These are phyloP conservation scores for Colletotrichum incanum DNA, from an alignment of 2,329 filamentous ascomycete genomes.

Conservation along the genomic window DNA sequence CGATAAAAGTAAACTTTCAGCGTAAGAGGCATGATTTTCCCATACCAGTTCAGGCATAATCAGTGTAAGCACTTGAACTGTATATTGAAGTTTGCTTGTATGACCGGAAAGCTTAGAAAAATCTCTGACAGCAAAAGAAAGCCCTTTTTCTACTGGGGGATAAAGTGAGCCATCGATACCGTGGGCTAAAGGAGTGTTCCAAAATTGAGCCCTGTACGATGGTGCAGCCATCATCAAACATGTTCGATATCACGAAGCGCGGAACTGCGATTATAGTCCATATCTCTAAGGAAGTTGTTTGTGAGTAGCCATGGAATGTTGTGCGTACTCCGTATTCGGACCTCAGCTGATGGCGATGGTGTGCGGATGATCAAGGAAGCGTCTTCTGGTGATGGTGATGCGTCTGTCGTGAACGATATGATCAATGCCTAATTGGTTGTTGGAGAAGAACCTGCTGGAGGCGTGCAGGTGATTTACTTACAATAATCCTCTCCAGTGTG, in stretches of 20 bases:
- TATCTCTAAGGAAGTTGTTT: conserved; percentile 3
- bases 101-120: not conserved
- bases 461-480: not conserved
- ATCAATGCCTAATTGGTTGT: not conserved
- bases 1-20: not conserved
- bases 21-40: not conserved
- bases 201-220: not conserved
- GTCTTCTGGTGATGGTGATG: not conserved
- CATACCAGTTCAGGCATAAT: not conserved
- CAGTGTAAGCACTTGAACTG: not conserved
- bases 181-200: too few species aligned
- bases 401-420: not conserved
- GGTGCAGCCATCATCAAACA: not conserved
- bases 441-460: fast-evolving
- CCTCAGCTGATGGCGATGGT: not conserved
- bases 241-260: too few species aligned
- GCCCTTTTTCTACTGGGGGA: not conserved
- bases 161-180: not conserved
- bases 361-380: conserved; percentile 12
- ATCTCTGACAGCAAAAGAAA: not conserved
- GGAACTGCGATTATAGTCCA: fast-evolving
- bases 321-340: not conserved
- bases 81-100: not conserved
- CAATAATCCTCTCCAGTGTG: not conserved
- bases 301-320: conserved; percentile 1